phyloP scores from a whole-genome alignment of 2,329 filamentous ascomycete species.

The Fusarium mangiferae region DNA sequence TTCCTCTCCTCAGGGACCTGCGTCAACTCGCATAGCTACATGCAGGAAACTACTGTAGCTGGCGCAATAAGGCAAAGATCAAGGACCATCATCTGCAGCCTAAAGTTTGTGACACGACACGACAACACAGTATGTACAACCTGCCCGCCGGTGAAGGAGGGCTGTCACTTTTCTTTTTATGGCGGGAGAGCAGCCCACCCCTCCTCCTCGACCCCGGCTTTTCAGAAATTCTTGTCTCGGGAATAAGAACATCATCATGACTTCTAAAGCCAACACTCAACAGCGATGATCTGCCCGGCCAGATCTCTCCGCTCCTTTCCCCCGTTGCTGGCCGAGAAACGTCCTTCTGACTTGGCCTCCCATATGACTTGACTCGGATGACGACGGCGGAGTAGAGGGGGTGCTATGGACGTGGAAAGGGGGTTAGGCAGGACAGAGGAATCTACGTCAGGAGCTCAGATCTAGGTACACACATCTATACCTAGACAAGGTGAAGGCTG shows the following conservation, averaged over 20 bases:
- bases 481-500: conserved; percentile 15
- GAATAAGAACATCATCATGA: conserved; percentile 17
- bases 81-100: conserved; percentile 22
- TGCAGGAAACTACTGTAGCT: conserved; percentile 34
- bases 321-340: conserved; percentile 36
- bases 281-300: neutral
- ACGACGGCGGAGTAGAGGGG: conserved; percentile 33
- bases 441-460: conserved; percentile 37
- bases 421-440: conserved; percentile 15
- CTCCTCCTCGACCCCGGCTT: conserved; percentile 7
- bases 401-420: conserved; percentile 28
- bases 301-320: conserved; percentile 1
- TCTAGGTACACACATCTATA: conserved; percentile 7
- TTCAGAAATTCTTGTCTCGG: conserved; percentile 6
- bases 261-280: neutral
- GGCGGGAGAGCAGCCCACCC: conserved; percentile 24
- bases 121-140: conserved; percentile 15
- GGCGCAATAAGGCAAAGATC: conserved; percentile 34
- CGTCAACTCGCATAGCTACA: conserved; percentile 33
- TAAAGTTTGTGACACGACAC: conserved; percentile 30
- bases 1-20: conserved; percentile 44
- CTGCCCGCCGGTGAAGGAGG: conserved; percentile 20
- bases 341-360: conserved; percentile 42
- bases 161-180: conserved; percentile 26
- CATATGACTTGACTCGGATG: conserved; percentile 47